A percentile compares a stretch with the other conserved stretches of the same genome.
phyloP scores from a whole-genome alignment of 208 protist genomes.

The Leptomonas seymouri region DNA sequence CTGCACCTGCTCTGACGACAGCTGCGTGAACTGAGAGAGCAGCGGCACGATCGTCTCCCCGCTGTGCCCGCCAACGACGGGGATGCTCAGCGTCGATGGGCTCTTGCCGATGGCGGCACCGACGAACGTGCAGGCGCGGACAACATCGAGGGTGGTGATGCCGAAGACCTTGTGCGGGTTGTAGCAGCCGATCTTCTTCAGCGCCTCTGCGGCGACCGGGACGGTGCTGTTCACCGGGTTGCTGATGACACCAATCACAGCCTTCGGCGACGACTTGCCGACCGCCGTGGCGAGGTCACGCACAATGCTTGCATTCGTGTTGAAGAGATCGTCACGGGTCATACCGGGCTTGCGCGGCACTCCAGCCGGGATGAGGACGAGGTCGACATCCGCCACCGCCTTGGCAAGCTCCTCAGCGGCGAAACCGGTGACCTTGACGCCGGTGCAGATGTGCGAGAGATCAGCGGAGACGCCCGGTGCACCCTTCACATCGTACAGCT shows the following conservation, averaged over 20 bases:
- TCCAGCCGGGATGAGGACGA: slow-evolving; percentile 95
- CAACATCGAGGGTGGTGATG: slow-evolving; percentile 93
- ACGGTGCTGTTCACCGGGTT: slow-evolving; percentile 97
- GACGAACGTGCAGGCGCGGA: slow-evolving; percentile 81
- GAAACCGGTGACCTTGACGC: slow-evolving; percentile 82
- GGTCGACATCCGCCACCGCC: slow-evolving; percentile 74
- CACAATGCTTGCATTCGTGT: slow-evolving; percentile 95
- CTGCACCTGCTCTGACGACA: slow-evolving; percentile 75
- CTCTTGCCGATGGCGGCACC: slow-evolving; percentile 57
- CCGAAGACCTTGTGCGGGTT: slow-evolving; percentile 89
- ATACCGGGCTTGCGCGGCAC: slow-evolving; percentile 96
- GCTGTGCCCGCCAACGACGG: slow-evolving; percentile 95
- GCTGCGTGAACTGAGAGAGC: slow-evolving; percentile 72
- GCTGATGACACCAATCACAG: slow-evolving; percentile 90
- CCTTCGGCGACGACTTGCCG: slow-evolving; percentile 88
- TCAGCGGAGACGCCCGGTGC: slow-evolving; percentile 88
- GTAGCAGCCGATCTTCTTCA: slow-evolving; percentile 87
- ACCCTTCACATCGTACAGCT: slow-evolving; percentile 89
- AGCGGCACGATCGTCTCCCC: slow-evolving; percentile 95
- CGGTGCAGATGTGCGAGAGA: slow-evolving; percentile 87
- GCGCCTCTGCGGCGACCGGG: slow-evolving; percentile 92
- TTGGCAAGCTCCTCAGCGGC: slow-evolving; percentile 71
- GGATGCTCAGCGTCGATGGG: slow-evolving; percentile 64
- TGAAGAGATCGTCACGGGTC: slow-evolving; percentile 97
- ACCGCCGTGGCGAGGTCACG: slow-evolving; percentile 79